phyloP scores from a whole-genome alignment of 805 yeast species.

The Sungouiella blattae region DNA sequence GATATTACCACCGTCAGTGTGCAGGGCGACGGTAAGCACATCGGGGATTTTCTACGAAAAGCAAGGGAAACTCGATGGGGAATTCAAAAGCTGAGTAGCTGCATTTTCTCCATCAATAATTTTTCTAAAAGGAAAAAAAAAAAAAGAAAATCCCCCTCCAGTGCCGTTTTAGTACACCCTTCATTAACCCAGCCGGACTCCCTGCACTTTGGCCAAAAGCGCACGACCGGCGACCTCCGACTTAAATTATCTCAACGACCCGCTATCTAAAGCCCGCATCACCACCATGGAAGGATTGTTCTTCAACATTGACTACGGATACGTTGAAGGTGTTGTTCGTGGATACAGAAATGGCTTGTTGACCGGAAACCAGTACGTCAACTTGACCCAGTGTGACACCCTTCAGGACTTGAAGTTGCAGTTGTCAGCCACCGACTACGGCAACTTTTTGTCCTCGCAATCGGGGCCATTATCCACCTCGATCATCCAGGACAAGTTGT shows the following conservation, averaged over 20 bases:
- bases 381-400: conserved; percentile 92
- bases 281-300: conserved; percentile 81
- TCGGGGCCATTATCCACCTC: conserved; percentile 83
- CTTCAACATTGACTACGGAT: conserved; percentile 88
- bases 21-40: too few species aligned
- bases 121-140: too few species aligned
- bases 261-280: neutral
- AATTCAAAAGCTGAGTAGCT: too few species aligned
- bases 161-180: too few species aligned
- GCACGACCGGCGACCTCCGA: conserved; percentile 5
- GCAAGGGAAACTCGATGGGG: too few species aligned
- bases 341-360: conserved; percentile 88
- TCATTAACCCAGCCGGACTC: too few species aligned
- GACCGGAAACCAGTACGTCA: conserved; percentile 76
- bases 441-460: conserved; percentile 79
- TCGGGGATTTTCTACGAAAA: too few species aligned
- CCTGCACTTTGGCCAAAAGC: neutral
- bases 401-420: conserved; percentile 93
- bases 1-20: too few species aligned
- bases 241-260: conserved; percentile 1
- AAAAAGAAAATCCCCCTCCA: too few species aligned
- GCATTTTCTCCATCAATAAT: too few species aligned
- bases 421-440: conserved; percentile 93
- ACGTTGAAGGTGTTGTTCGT: conserved; percentile 89
- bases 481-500: conserved; percentile 76